Base-by-base conservation (phyloP, 176 grass and related monocot species). In the Rhipidocladum racemiflorum region DNA sequence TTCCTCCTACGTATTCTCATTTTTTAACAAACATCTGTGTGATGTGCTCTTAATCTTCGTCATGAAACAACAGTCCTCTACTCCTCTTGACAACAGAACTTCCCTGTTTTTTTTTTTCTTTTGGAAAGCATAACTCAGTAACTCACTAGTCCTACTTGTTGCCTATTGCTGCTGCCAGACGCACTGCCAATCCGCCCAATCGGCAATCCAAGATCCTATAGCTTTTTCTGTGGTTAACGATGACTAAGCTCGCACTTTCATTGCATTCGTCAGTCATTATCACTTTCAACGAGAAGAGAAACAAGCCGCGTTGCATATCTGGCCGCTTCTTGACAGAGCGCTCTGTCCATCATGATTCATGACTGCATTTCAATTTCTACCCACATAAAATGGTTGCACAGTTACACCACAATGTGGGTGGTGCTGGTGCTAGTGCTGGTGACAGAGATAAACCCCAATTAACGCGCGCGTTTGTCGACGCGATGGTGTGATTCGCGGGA, bases 191-290 rank as follows among this genome's bases (percentile, higher is more conserved):
- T 43, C 35, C 39, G 36, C 45, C 18, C 1, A 34, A 71, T 43
- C 44, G 12, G 56, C 38, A 16, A 43, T 16, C 9, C 24, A 23
- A 66, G 6, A 63, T 38, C 15, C 44, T 43, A 28, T 9, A 87
- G 3, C 65, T 11, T n/a, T 61, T 43, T 54, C 25, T 50, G 25
- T 69, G 78, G 79, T 66, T 30, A 20, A 32, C 36, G 27, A 74
- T 86, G 68, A 66, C 68, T 57, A 56, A 34, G 68, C 25, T 21
- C 43, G 34, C 85, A 48, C 61, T 69, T 56, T 34, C 27, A 34
- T 5, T 18, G 7, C 45, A 80, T 20, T 9, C 70, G 0, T 11
- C 67, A 79, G 36, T 17, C 70, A 15, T 44, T 67, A 48, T 48
- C 29, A 2, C 24, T 36, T 57, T 24, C 16, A 7, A 27, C 2